phyloP scores from a whole-genome alignment of 179 eudicot genomes.

The Vitellaria paradoxa region DNA sequence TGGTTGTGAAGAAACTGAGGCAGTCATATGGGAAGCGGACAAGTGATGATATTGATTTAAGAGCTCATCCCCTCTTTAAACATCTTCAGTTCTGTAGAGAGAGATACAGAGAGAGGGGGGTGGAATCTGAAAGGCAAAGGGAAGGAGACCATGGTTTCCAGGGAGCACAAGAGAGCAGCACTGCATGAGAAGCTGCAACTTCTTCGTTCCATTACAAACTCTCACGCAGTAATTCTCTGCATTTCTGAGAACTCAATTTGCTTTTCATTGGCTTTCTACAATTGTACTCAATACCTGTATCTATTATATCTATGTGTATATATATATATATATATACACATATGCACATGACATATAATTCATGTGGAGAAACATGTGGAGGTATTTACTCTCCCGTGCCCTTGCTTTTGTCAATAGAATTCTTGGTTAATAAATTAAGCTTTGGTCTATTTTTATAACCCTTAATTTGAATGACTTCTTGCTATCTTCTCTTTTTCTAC shows the following conservation, averaged over 20 bases:
- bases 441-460: neutral
- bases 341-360: neutral
- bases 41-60: constrained; percentile 53
- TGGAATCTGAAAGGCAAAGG: neutral
- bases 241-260: neutral
- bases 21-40: constrained; percentile 54
- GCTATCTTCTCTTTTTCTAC: too few species aligned
- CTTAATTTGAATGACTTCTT: too few species aligned
- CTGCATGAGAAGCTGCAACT: constrained; percentile 94
- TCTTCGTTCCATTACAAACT: constrained; percentile 92
- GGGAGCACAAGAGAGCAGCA: constrained; percentile 67
- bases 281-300: neutral
- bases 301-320: too few species aligned
- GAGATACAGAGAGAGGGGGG: constrained; percentile 16
- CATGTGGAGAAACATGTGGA: neutral
- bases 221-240: constrained; percentile 78
- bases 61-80: constrained; percentile 40
- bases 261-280: constrained; percentile 16
- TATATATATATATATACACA: neutral
- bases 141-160: constrained; percentile 51
- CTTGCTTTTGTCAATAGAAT: neutral
- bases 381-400: too few species aligned
- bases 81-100: constrained; percentile 25
- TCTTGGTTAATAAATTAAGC: neutral
- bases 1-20: constrained; percentile 32